Conservation (phyloP, 2,329 filamentous ascomycete genomes). For the Sphaceloma murrayae region DNA sequence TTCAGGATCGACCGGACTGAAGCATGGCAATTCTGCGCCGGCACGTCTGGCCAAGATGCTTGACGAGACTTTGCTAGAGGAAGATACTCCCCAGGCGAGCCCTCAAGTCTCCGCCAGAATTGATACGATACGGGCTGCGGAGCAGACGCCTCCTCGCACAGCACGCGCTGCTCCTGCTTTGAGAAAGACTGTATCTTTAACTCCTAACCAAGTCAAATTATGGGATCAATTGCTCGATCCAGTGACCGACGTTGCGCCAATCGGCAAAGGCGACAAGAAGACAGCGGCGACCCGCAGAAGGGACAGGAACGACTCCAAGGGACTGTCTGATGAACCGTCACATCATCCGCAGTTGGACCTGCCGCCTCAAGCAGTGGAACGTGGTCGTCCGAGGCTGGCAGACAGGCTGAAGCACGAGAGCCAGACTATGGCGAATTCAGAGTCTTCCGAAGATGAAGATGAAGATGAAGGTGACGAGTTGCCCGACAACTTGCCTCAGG, state of each 20-base stretch:
- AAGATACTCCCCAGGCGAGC: slow-evolving; percentile 17
- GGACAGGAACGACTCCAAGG: background rate
- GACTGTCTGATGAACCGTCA: background rate
- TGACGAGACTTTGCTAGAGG: slow-evolving; percentile 18
- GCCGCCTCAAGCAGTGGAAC: background rate
- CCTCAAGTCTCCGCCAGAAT: slow-evolving; percentile 20
- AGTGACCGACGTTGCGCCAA: slow-evolving; percentile 17
- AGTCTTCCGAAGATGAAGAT: slow-evolving; percentile 5
- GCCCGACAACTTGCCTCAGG: background rate
- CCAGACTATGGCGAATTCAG: background rate
- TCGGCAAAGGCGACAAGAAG: background rate
- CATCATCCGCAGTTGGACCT: slow-evolving; percentile 10
- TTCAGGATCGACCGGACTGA: too few relatives aligned
- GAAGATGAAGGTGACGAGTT: background rate
- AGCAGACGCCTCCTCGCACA: background rate
- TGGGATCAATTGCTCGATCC: slow-evolving; percentile 26
- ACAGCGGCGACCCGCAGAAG: background rate
- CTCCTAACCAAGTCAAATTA: slow-evolving; percentile 27
- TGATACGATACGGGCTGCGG: background rate
- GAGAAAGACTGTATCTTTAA: slow-evolving; percentile 19
- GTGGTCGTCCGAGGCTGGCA: background rate
- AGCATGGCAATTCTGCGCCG: slow-evolving; percentile 25
- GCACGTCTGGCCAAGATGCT: slow-evolving; percentile 27
- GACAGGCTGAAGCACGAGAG: slow-evolving; percentile 14
- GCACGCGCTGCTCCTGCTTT: background rate